A percentile compares a stretch with the other conserved stretches of the same genome.
These are phyloP conservation scores for Ceratorhiza oryzae-sativae DNA, from an alignment of 1,284 basidiomycete species.

Conservation along the genomic window DNA sequence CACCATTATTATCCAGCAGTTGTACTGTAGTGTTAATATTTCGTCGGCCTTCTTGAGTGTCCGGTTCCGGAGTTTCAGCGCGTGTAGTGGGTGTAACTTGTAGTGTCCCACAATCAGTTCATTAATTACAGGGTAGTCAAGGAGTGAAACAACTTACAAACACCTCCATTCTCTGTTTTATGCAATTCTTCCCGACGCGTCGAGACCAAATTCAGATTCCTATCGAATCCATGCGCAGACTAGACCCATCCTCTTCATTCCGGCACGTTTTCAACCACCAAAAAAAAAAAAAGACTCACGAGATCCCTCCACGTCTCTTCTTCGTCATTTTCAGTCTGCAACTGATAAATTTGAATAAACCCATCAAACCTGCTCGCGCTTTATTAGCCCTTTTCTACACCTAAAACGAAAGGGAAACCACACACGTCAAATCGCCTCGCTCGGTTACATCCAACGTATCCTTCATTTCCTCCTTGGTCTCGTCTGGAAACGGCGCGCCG, in stretches of 20 bases:
- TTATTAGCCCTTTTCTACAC: no score
- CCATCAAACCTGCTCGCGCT: constrained; percentile 78
- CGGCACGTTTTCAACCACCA: neutral
- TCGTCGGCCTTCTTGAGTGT: constrained; percentile 64
- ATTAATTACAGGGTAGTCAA: neutral
- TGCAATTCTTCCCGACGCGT: constrained; percentile 58
- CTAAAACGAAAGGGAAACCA: constrained; percentile 38
- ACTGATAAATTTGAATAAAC: constrained; percentile 78
- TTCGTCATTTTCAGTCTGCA: constrained; percentile 81
- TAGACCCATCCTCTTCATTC: constrained; percentile 46
- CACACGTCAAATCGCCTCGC: constrained; percentile 75
- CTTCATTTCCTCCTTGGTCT: constrained; percentile 75
- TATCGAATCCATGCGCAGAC: constrained; percentile 77
- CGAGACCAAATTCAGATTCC: constrained; percentile 64
- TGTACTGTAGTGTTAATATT: constrained; percentile 53
- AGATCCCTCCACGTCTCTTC: constrained; percentile 83
- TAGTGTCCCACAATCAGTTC: neutral
- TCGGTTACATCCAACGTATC: constrained; percentile 77
- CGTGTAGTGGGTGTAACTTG: constrained; percentile 49
- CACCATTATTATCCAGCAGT: constrained; percentile 57
- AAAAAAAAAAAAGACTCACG: constrained; percentile 53
- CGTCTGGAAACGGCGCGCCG: constrained; percentile 71
- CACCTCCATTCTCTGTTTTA: constrained; percentile 8
- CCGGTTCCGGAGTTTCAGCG: constrained; percentile 67
- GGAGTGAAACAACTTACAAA: constrained; percentile 3